Evolutionary conservation across 441 rosid genomes (phyloP).

Genomic region (Isatis lusitanica): DNA sequence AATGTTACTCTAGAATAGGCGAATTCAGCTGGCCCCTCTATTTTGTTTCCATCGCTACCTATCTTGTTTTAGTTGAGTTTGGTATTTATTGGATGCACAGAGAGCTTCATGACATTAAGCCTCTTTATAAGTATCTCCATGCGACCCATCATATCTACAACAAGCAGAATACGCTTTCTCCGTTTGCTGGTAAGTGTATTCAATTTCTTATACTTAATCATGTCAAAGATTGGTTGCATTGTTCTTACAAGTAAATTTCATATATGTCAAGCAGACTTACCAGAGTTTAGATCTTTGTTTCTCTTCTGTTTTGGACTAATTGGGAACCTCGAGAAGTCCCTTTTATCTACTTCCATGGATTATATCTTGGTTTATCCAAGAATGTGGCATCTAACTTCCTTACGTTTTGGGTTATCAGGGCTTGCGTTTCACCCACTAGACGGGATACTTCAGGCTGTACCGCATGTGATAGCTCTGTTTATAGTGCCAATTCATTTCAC

Average conservation of each 20-base stretch:
- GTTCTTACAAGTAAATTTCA: neutral
- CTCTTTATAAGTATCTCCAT: constrained; percentile 86
- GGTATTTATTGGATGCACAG: constrained; percentile 96
- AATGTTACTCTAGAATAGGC: constrained; percentile 57
- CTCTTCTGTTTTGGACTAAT: neutral
- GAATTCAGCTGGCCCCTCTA: constrained; percentile 69
- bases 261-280: neutral
- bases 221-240: neutral
- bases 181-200: constrained; percentile 74
- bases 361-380: neutral
- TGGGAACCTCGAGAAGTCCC: neutral
- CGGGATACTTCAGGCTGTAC: constrained; percentile 89
- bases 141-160: constrained; percentile 95
- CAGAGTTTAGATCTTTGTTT: neutral
- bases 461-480: constrained; percentile 80
- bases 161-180: constrained; percentile 95
- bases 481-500: constrained; percentile 77
- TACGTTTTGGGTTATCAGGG: constrained; percentile 45
- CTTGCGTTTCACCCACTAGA: constrained; percentile 94
- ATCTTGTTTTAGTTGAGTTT: constrained; percentile 77
- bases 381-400: neutral
- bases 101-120: constrained; percentile 93
- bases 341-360: no score
- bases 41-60: constrained; percentile 44
- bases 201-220: neutral